Evolutionary conservation across 192 early-diverging fungal species (phyloP).

Genomic region (Coemansia sp.): DNA sequence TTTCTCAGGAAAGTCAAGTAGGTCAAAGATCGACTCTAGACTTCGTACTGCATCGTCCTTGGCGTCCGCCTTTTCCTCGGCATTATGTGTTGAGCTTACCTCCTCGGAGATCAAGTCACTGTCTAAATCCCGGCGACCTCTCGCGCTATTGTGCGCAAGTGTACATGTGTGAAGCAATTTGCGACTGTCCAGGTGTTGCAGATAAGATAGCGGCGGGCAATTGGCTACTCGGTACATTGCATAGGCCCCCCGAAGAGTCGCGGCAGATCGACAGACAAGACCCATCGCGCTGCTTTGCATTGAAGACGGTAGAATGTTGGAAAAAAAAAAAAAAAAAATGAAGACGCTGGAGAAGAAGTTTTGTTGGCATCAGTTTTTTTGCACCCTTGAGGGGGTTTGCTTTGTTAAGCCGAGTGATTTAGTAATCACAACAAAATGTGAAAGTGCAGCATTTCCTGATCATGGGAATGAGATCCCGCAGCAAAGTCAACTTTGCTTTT

Average conservation of each 20-base stretch:
- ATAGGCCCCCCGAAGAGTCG: background rate
- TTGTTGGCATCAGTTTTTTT: background rate
- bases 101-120: background rate
- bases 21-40: slow-evolving; percentile 30
- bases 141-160: background rate
- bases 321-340: background rate
- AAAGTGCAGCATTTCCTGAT: background rate
- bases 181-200: background rate
- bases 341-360: background rate
- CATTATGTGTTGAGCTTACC: background rate
- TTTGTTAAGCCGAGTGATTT: background rate
- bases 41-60: slow-evolving; percentile 15
- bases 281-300: background rate
- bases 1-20: slow-evolving; percentile 19
- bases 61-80: background rate
- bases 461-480: background rate
- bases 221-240: background rate
- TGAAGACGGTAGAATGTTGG: background rate
- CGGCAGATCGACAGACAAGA: background rate
- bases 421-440: background rate
- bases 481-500: background rate
- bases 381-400: background rate
- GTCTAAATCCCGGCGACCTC: background rate
- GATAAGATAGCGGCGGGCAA: background rate
- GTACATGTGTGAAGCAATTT: background rate